phyloP scores from a whole-genome alignment of 163 green algal genomes.

The Dunaliella salina region DNA sequence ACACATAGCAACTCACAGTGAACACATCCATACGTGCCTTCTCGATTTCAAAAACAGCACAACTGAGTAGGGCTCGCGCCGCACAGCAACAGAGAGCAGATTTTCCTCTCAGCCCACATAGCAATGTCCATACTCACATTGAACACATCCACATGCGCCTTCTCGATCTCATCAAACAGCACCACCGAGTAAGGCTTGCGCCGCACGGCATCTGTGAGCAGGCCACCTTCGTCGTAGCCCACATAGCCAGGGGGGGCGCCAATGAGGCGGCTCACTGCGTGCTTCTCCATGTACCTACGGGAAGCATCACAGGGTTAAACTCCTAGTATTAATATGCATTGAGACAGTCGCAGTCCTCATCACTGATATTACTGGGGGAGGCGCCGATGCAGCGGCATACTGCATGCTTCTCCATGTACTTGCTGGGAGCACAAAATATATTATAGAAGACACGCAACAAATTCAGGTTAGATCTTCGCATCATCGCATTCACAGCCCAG shows the following conservation, averaged over 20 bases:
- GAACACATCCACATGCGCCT: slow-evolving; percentile 76
- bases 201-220: slow-evolving; percentile 68
- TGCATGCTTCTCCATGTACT: slow-evolving; percentile 89
- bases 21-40: too few relatives aligned
- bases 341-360: slow-evolving; percentile 66
- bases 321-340: slow-evolving; percentile 34
- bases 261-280: slow-evolving; percentile 79
- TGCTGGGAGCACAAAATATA: too few relatives aligned
- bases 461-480: slow-evolving; percentile 41
- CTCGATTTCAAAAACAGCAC: slow-evolving; percentile 79
- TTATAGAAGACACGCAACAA: too few relatives aligned
- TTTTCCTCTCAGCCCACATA: slow-evolving; percentile 77
- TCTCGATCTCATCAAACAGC: slow-evolving; percentile 80
- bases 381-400: slow-evolving; percentile 83
- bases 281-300: slow-evolving; percentile 84
- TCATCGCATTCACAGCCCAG: slow-evolving; percentile 82
- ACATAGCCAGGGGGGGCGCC: slow-evolving; percentile 81
- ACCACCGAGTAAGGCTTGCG: slow-evolving; percentile 68
- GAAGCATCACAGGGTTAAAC: too few relatives aligned
- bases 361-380: slow-evolving; percentile 78
- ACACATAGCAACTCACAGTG: too few relatives aligned
- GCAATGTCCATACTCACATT: slow-evolving; percentile 42
- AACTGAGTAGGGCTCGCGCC: slow-evolving; percentile 70
- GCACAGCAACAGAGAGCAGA: slow-evolving; percentile 66
- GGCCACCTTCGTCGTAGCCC: slow-evolving; percentile 74